Conservation (phyloP, 1,139 yeast species). For the Candida sojae region DNA sequence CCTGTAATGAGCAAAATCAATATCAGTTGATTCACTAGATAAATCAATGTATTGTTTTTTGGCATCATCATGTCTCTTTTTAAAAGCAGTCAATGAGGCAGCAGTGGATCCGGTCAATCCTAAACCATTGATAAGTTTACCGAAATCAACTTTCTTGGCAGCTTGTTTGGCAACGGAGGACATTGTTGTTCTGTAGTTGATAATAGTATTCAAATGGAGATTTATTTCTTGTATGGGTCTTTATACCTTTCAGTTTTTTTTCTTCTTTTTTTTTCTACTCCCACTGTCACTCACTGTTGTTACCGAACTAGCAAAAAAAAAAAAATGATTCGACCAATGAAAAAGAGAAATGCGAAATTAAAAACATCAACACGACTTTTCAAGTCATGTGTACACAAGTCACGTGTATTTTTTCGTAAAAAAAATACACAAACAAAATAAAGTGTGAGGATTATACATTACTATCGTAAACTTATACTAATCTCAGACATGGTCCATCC, state of each 20-base stretch:
- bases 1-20: conserved; percentile 84
- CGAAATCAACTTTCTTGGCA: conserved; percentile 92
- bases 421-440: too few relatives aligned
- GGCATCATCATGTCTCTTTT: conserved; percentile 98
- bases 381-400: not conserved
- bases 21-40: conserved; percentile 68
- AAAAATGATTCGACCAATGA: conserved; percentile 1
- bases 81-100: conserved; percentile 82
- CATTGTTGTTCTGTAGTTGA: conserved; percentile 21
- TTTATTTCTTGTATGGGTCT: not conserved
- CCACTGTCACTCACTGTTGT: not conserved
- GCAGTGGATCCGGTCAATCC: conserved; percentile 95
- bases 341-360: not conserved
- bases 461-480: too few relatives aligned
- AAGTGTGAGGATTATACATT: not conserved
- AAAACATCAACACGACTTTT: not conserved
- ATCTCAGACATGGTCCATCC: too few relatives aligned
- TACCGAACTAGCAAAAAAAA: not conserved
- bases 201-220: not conserved
- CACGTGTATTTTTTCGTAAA: too few relatives aligned
- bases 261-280: not conserved
- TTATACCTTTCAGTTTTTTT: not conserved
- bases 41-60: conserved; percentile 75
- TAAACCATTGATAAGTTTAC: conserved; percentile 81
- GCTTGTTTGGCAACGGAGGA: conserved; percentile 63